A percentile compares a stretch with the other conserved stretches of the same genome.
Evolutionary conservation across 768 basidiomycete species (phyloP).

Genomic region (Lanmaoa rubissima): DNA sequence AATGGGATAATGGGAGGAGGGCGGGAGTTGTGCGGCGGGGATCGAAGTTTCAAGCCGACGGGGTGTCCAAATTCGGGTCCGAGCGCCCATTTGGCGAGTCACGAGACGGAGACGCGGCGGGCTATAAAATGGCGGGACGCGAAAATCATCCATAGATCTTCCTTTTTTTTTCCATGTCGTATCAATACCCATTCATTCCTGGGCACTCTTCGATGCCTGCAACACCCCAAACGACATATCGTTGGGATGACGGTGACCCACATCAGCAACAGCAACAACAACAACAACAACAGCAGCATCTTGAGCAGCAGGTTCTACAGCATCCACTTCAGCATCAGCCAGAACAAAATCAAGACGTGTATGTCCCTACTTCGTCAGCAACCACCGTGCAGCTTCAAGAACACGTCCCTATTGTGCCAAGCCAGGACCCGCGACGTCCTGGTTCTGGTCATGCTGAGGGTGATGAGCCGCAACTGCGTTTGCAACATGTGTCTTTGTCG

Average conservation of each 20-base stretch:
- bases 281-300: slow-evolving; percentile 33
- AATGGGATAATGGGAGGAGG: not conserved
- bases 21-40: not conserved
- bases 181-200: slow-evolving; percentile 44
- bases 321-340: slow-evolving; percentile 38
- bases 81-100: slow-evolving; percentile 24
- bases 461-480: slow-evolving; percentile 24
- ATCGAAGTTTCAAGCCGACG: slow-evolving; percentile 6
- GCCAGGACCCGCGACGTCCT: slow-evolving; percentile 24
- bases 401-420: slow-evolving; percentile 30
- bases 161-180: slow-evolving; percentile 46
- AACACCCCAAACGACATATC: slow-evolving; percentile 43
- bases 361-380: slow-evolving; percentile 17
- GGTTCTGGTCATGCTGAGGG: slow-evolving; percentile 21
- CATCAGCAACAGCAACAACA: slow-evolving; percentile 16
- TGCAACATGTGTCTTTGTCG: slow-evolving; percentile 26
- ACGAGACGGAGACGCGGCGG: slow-evolving; percentile 11
- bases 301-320: slow-evolving; percentile 40
- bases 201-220: slow-evolving; percentile 49
- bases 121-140: slow-evolving; percentile 33
- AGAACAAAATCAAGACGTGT: slow-evolving; percentile 25
- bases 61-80: slow-evolving; percentile 17
- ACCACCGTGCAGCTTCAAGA: slow-evolving; percentile 26
- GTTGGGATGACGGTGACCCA: slow-evolving; percentile 41
- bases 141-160: slow-evolving; percentile 18